Conservation (phyloP, 1,284 basidiomycete species). For the Ceratobasidium sp. region DNA sequence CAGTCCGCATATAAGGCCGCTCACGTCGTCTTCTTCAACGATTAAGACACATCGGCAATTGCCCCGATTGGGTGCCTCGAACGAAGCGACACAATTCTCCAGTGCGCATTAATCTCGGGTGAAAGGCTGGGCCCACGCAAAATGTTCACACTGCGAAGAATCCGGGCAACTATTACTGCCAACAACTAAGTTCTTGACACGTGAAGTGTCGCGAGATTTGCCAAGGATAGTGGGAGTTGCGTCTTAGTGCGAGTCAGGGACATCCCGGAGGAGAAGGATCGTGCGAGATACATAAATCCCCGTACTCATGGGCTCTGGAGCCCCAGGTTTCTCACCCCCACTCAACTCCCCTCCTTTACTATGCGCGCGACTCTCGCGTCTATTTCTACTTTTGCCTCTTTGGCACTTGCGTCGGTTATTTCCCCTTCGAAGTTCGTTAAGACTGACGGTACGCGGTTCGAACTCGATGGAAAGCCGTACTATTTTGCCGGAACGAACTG, state of each 20-base stretch:
- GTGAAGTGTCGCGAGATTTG: constrained; percentile 14
- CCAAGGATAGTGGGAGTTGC: constrained; percentile 10
- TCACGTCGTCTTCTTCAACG: neutral
- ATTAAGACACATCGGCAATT: constrained; percentile 16
- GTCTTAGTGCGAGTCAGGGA: constrained; percentile 20
- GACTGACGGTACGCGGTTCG: constrained; percentile 44
- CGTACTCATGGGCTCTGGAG: constrained; percentile 1
- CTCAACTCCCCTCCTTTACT: neutral
- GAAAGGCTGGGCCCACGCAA: constrained; percentile 17
- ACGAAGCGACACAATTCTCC: neutral
- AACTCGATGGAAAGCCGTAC: constrained; percentile 56
- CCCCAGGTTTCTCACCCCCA: constrained; percentile 23
- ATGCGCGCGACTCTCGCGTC: constrained; percentile 36
- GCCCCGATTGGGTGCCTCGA: constrained; percentile 22
- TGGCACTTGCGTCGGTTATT: constrained; percentile 35
- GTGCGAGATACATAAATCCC: constrained; percentile 4
- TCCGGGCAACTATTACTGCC: neutral
- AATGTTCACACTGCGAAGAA: constrained; percentile 27
- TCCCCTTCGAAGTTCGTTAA: constrained; percentile 38
- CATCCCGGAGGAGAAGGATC: constrained; percentile 6
- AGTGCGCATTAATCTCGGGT: constrained; percentile 36
- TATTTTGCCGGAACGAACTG: constrained; percentile 73
- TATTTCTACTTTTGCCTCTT: constrained; percentile 18
- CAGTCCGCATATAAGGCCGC: neutral
- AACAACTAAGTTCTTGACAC: constrained; percentile 1